These are phyloP conservation scores for Posidonia oceanica DNA, from an alignment of 116 monocot genomes.

Conservation along the genomic window DNA sequence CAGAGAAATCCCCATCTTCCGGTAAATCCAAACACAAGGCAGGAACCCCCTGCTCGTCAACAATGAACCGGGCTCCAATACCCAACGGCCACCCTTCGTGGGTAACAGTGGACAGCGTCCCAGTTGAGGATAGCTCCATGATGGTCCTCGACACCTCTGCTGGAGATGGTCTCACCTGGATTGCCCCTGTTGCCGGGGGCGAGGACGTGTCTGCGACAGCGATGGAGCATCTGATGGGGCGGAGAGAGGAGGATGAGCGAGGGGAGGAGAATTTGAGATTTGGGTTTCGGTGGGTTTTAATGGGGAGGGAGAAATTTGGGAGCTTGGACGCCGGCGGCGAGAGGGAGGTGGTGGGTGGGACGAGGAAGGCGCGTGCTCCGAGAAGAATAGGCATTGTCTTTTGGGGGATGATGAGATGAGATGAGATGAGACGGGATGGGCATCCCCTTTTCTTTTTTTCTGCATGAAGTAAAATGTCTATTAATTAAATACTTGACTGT, in stretches of 20 bases:
- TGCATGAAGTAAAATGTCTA: too few species aligned
- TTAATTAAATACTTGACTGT: too few species aligned
- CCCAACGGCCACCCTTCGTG: slow-evolving; percentile 63
- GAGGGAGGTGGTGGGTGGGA: slow-evolving; percentile 1
- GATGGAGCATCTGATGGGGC: slow-evolving; percentile 4
- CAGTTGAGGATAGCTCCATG: slow-evolving; percentile 66
- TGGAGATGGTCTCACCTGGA: slow-evolving; percentile 27
- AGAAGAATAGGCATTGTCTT: background rate
- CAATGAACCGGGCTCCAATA: slow-evolving; percentile 73
- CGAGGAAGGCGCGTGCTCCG: background rate
- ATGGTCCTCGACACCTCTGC: slow-evolving; percentile 80
- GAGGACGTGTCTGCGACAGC: slow-evolving; percentile 1
- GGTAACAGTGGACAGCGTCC: slow-evolving; percentile 56
- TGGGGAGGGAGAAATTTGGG: background rate
- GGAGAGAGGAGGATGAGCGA: background rate
- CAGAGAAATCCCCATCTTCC: slow-evolving; percentile 14
- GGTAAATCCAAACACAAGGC: slow-evolving; percentile 47
- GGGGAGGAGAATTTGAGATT: slow-evolving; percentile 3
- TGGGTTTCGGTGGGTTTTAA: background rate
- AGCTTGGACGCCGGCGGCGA: background rate
- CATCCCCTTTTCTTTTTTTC: too few species aligned
- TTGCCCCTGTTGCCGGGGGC: background rate
- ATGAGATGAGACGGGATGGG: too few species aligned
- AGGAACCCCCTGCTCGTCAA: slow-evolving; percentile 52
- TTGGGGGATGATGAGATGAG: background rate